These are phyloP conservation scores for Bondarzewia mesenterica DNA, from an alignment of 1,284 basidiomycete genomes.

Conservation along the genomic window DNA sequence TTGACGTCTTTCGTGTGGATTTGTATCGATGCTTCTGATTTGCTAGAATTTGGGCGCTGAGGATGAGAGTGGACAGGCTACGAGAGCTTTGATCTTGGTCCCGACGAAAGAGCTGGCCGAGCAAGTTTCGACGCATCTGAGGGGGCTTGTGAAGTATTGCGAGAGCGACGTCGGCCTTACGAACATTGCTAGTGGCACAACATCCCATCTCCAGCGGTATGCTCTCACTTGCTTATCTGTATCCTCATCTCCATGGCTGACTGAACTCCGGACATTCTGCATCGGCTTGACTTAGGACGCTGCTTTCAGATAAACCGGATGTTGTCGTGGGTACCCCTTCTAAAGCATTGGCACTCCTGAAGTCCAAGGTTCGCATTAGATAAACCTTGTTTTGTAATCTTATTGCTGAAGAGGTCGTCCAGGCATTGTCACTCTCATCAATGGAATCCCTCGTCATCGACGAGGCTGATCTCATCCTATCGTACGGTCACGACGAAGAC, in stretches of 20 bases:
- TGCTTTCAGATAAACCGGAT: conserved; percentile 89
- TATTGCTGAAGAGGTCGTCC: conserved; percentile 2
- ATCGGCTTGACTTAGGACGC: conserved; percentile 36
- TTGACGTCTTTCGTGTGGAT: neutral
- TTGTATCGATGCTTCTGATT: too few species aligned
- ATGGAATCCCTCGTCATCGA: conserved; percentile 92
- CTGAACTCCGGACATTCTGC: too few species aligned
- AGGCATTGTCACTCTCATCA: conserved; percentile 52
- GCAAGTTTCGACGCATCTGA: conserved; percentile 77
- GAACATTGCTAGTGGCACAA: conserved; percentile 76
- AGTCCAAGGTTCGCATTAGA: conserved; percentile 53
- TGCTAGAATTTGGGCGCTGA: conserved; percentile 28
- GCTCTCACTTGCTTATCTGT: conserved; percentile 17
- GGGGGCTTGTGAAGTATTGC: conserved; percentile 63
- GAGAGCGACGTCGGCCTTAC: conserved; percentile 68
- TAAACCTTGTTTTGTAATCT: neutral
- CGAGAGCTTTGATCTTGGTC: conserved; percentile 83
- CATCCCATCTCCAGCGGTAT: conserved; percentile 74
- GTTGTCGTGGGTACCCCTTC: conserved; percentile 91
- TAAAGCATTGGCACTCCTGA: conserved; percentile 70
- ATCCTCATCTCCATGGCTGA: neutral
- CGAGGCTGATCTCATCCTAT: conserved; percentile 96
- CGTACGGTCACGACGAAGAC: conserved; percentile 94
- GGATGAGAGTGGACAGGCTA: conserved; percentile 44
- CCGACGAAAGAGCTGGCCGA: conserved; percentile 93